A percentile compares a stretch with the other conserved stretches of the same genome.
These are phyloP conservation scores for Actinomortierella ambigua DNA, from an alignment of 371 early-diverging fungal genomes.

Conservation along the genomic window DNA sequence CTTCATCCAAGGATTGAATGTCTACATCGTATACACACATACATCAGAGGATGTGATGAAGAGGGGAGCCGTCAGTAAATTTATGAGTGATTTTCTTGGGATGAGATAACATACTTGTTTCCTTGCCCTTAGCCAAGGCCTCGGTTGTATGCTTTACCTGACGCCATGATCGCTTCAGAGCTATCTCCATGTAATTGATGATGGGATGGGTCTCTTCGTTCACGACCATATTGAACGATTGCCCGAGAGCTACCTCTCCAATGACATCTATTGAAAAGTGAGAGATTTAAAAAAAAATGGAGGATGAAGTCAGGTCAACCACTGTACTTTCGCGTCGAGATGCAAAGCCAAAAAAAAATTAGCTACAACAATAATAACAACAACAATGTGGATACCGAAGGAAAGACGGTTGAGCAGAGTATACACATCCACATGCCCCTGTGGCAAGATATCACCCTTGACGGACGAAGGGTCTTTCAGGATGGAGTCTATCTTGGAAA, in stretches of 20 bases:
- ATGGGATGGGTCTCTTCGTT: constrained; percentile 21
- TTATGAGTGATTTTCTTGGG: too few relatives aligned
- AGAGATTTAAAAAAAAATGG: too few relatives aligned
- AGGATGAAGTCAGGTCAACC: too few relatives aligned
- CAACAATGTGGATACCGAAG: constrained; percentile 12
- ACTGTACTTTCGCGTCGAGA: too few relatives aligned
- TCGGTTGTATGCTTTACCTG: constrained; percentile 16
- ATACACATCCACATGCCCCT: constrained; percentile 25
- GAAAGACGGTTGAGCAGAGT: constrained; percentile 34
- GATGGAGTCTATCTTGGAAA: constrained; percentile 21
- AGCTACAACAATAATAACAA: too few relatives aligned
- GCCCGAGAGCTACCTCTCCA: constrained; percentile 35
- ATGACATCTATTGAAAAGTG: constrained; percentile 12
- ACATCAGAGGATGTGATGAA: too few relatives aligned
- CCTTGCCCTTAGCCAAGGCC: too few relatives aligned
- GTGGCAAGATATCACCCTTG: constrained; percentile 12
- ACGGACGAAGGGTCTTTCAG: constrained; percentile 17
- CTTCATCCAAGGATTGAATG: constrained; percentile 29
- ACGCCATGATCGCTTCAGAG: constrained; percentile 11
- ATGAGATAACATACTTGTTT: too few relatives aligned
- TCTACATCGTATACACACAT: too few relatives aligned
- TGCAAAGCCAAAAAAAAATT: too few relatives aligned
- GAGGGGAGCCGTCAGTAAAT: too few relatives aligned
- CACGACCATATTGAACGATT: constrained; percentile 30
- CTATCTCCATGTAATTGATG: constrained; percentile 20